phyloP scores from a whole-genome alignment of 129 eudicot species.

The sunflower (Helianthus annuus) region DNA sequence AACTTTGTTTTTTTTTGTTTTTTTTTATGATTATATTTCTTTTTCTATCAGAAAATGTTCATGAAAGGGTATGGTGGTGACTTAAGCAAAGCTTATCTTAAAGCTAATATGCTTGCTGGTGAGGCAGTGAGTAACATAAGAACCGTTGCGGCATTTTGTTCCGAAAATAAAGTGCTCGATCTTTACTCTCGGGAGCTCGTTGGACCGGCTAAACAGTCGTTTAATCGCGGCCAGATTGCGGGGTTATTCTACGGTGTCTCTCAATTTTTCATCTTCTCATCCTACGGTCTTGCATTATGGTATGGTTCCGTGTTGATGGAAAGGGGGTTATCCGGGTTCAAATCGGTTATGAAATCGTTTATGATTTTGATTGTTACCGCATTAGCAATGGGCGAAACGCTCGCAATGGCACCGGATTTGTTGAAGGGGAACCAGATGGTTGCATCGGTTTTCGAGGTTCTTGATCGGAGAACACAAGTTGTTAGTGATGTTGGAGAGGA shows the following conservation, averaged over 20 bases:
- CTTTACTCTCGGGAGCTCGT: constrained; percentile 82
- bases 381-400: constrained; percentile 94
- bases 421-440: constrained; percentile 97
- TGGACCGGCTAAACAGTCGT: constrained; percentile 80
- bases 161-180: constrained; percentile 87
- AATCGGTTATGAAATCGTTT: constrained; percentile 92
- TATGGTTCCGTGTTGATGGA: constrained; percentile 98
- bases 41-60: constrained; percentile 81
- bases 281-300: constrained; percentile 97
- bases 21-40: not conserved
- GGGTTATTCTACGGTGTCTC: constrained; percentile 89
- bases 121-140: constrained; percentile 97
- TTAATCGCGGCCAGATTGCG: constrained; percentile 90
- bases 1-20: not conserved
- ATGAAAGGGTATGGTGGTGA: constrained; percentile 97
- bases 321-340: constrained; percentile 71
- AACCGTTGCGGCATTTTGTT: constrained; percentile 96
- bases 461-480: constrained; percentile 81
- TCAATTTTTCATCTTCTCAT: constrained; percentile 93
- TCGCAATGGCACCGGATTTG: constrained; percentile 97
- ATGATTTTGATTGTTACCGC: constrained; percentile 98
- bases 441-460: constrained; percentile 93
- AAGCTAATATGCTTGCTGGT: constrained; percentile 99
- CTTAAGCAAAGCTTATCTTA: constrained; percentile 92
- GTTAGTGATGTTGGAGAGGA: constrained; percentile 82